Evolutionary conservation across 805 yeast genomes (phyloP), one percentile per base, ranked within the genome.

Genomic region (Candida endomychidarum): DNA sequence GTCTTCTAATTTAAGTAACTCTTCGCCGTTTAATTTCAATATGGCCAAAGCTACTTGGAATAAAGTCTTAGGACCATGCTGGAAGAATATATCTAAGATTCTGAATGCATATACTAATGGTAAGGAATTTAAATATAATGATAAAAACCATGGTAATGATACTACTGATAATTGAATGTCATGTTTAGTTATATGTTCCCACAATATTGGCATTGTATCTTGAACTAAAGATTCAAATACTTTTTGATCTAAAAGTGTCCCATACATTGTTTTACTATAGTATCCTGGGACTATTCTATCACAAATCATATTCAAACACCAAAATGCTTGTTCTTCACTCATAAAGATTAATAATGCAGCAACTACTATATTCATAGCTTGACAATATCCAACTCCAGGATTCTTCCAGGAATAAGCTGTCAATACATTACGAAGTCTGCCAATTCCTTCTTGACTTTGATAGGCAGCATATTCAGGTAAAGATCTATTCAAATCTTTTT

Each of bases 341-440:
- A 87, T 89, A 58, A 80, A 85, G 27, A 84, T 84, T 37, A 86
- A 63, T 38, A 86, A 60, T 0, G 87, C 90, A 1, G 95, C 95
- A 2, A 78, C 80, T 7, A 86, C 89, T 37, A 93, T 93, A 58
- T 93, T 93, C 99, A 95, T 93, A 1, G 98, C 99, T 61, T 93
- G 99, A 59, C 99, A 93, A 60, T 93, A 93, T 0, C 99, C 99
- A 18, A 93, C 87, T 29, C 91, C 96, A 0, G 96, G 96, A 58
- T 90, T 89, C 49, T 85, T 86, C 97, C 98, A 93, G 0, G 96
- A 86, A 56, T 90, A 93, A 0, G 96, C 96, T 0, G 95, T 84
- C 43, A 93, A 72, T 0, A 93, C 98, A 45, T 95, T 74, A 46
- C 99, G 74, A 34, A 93, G 72, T 40, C 96, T 71, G 36, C 72